Conservation (phyloP, 805 yeast species). For the Saturnispora serradocipensis region DNA sequence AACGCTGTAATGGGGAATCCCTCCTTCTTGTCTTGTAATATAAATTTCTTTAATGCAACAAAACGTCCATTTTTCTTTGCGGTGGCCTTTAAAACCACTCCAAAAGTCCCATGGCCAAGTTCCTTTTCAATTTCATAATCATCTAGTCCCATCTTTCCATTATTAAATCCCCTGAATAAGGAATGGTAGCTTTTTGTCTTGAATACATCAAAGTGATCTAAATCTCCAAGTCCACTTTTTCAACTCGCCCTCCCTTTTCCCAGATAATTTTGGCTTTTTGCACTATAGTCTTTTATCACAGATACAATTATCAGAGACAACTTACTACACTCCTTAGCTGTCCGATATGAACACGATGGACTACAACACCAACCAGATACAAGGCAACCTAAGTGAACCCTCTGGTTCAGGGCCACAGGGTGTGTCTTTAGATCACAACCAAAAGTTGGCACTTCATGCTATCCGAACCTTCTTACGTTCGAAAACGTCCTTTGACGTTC, state of each 20-base stretch:
- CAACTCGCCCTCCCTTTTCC: background rate
- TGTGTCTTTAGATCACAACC: slow-evolving; percentile 39
- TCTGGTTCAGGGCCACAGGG: background rate
- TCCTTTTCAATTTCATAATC: slow-evolving; percentile 13
- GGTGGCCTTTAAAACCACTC: slow-evolving; percentile 77
- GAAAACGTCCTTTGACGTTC: slow-evolving; percentile 91
- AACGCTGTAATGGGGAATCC: slow-evolving; percentile 92
- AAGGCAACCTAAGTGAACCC: slow-evolving; percentile 17
- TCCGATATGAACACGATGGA: background rate
- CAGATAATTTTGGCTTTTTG: background rate
- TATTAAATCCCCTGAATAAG: background rate
- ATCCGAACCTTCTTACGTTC: slow-evolving; percentile 78
- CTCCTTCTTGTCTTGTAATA: slow-evolving; percentile 69
- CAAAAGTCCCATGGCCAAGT: slow-evolving; percentile 82
- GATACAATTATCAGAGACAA: background rate
- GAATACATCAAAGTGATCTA: background rate
- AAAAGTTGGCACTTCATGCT: slow-evolving; percentile 66
- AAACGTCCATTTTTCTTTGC: slow-evolving; percentile 41
- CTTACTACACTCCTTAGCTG: background rate
- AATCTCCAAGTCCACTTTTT: background rate
- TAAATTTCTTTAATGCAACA: slow-evolving; percentile 82
- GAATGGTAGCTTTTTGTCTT: background rate
- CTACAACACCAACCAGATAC: background rate
- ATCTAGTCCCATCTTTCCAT: background rate
- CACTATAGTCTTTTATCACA: background rate